These are phyloP conservation scores for Quercus tomentella DNA, from an alignment of 331 rosid genomes.

Conservation along the genomic window DNA sequence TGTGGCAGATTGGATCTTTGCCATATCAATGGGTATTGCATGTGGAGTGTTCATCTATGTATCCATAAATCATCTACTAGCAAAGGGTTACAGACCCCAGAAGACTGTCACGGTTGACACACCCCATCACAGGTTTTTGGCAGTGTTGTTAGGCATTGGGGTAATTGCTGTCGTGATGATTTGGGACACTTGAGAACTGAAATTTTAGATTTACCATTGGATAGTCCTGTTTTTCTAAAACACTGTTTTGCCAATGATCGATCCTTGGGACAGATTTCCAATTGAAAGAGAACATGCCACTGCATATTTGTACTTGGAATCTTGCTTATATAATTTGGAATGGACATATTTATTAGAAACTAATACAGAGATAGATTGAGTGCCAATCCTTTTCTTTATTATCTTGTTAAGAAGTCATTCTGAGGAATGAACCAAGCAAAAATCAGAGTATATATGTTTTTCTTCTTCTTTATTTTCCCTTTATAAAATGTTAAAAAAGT, in stretches of 20 bases:
- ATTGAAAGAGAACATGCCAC: neutral
- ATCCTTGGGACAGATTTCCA: too few relatives aligned
- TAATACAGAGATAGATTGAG: neutral
- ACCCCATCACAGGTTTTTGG: conserved; percentile 52
- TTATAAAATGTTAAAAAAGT: too few relatives aligned
- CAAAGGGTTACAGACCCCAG: conserved; percentile 58
- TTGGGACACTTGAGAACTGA: conserved; percentile 61
- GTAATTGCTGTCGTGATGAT: conserved; percentile 87
- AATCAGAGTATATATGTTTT: too few relatives aligned
- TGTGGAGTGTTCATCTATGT: conserved; percentile 90
- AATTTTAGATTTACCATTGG: neutral
- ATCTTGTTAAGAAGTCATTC: neutral
- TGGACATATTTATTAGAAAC: neutral
- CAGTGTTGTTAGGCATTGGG: conserved; percentile 65
- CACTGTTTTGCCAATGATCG: neutral
- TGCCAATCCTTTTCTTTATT: neutral
- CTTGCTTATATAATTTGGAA: neutral
- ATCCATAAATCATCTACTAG: conserved; percentile 60
- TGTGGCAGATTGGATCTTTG: conserved; percentile 75
- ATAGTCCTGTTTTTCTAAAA: neutral
- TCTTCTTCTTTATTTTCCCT: too few relatives aligned
- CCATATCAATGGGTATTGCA: conserved; percentile 82
- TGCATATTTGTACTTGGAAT: neutral
- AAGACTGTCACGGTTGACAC: conserved; percentile 36
- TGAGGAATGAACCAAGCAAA: too few relatives aligned